Evolutionary conservation across 2,329 filamentous ascomycete genomes (phyloP).

Genomic region (Epichloe gansuensis): DNA sequence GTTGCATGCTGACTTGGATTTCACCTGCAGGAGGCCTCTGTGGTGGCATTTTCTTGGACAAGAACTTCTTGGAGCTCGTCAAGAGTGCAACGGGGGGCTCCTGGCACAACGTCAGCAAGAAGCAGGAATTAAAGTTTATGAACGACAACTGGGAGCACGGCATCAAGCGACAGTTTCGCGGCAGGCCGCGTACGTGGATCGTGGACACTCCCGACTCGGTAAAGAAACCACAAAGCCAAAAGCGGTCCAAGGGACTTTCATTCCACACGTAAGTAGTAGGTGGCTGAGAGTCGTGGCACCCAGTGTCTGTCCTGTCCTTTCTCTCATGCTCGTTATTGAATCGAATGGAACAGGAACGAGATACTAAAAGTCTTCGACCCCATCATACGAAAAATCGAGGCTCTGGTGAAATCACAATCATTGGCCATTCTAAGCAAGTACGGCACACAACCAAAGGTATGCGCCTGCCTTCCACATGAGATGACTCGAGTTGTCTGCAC

Average conservation of each 20-base stretch:
- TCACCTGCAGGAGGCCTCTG: conserved; percentile 21
- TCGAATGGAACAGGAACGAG: background rate
- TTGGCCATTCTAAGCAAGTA: conserved; percentile 9
- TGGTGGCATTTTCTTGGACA: conserved; percentile 28
- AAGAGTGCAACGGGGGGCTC: conserved; percentile 9
- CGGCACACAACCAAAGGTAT: conserved; percentile 14
- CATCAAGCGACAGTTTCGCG: conserved; percentile 15
- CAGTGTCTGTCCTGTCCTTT: background rate
- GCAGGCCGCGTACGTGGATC: conserved; percentile 8
- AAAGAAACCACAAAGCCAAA: background rate
- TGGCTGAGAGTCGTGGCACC: background rate
- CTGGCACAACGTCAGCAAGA: conserved; percentile 1
- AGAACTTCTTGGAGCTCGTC: conserved; percentile 20
- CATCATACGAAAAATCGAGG: conserved; percentile 8
- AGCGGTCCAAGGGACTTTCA: background rate
- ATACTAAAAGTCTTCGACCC: conserved; percentile 11
- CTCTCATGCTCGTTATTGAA: background rate
- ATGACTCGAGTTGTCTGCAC: background rate
- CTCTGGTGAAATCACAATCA: conserved; percentile 15
- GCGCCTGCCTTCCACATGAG: background rate
- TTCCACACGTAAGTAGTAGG: background rate
- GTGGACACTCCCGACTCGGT: conserved; percentile 10
- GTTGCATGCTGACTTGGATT: background rate
- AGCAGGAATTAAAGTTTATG: conserved; percentile 9
- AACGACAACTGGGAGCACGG: conserved; percentile 18